Evolutionary conservation across 129 eudicot genomes (phyloP), one percentile per base, ranked within the genome.

Genomic region (Artemisia argyi): DNA sequence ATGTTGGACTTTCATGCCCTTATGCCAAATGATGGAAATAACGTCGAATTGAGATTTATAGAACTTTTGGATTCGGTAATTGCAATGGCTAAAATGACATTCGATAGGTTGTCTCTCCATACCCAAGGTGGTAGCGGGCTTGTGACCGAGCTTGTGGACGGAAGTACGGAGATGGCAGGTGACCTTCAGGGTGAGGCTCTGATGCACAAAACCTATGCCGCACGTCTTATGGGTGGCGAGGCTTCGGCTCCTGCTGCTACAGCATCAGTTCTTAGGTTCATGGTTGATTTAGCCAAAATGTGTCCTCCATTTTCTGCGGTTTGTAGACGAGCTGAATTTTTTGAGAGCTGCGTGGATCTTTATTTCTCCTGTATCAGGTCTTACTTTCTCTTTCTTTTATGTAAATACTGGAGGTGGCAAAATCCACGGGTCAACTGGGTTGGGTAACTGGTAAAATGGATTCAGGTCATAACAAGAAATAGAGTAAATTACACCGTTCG

Each of bases 211-310:
- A 95, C 99, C 12, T 95, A 95, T 81, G 99, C 99, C 14, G 97
- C 99, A 19, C 96, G 99, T 65, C 83, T 95, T 77, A 95, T 95
- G 99, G 99, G 99, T 16, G 99, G 99, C 61, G 97, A 90, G 63
- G 99, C 99, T 50, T 84, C 97, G n/a, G 97, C 99, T 52, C 99
- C 99, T 80, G 85, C 99, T 42, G 96, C 97, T 70, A 88, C 97
- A 22, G 88, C 99, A 47, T 89, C 97, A 4, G 91, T 95, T 69
- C 87, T 95, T 26, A 82, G 97, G 80, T 95, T 95, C 74, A 88
- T 95, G 97, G 97, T 95, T 46, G 99, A 95, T 78, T 87, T 95
- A 46, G 94, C 87, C 55, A 95, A 95, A 78, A 95, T 95, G 97
- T 95, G 90, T 76, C 91, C 96, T 8, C 74, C 91, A 8, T 95